These are phyloP conservation scores for Trichophyton verrucosum DNA, from an alignment of 2,329 filamentous ascomycete species.

Conservation along the genomic window DNA sequence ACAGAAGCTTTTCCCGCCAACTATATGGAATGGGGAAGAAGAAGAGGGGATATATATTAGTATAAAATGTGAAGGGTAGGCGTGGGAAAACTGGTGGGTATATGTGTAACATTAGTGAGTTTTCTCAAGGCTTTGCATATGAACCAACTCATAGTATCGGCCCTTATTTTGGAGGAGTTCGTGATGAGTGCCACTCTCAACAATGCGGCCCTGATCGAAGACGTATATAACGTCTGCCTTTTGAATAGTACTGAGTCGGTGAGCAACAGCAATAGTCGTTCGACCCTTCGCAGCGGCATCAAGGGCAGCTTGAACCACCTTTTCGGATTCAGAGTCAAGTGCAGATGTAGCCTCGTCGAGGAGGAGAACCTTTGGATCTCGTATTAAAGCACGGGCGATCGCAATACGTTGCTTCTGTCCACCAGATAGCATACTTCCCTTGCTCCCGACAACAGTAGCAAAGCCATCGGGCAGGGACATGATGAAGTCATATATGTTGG, in stretches of 20 bases:
- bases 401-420: constrained; percentile 93
- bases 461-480: constrained; percentile 75
- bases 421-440: constrained; percentile 73
- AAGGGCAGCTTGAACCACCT: constrained; percentile 54
- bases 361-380: constrained; percentile 78
- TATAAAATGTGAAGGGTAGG: neutral
- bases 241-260: constrained; percentile 83
- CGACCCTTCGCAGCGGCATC: constrained; percentile 72
- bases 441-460: constrained; percentile 71
- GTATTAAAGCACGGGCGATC: constrained; percentile 79
- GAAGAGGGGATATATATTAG: neutral
- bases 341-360: constrained; percentile 62
- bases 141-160: constrained; percentile 66
- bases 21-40: neutral
- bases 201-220: constrained; percentile 78
- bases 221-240: constrained; percentile 93
- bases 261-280: constrained; percentile 88
- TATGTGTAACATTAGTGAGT: neutral
- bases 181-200: constrained; percentile 69
- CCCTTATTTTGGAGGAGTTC: constrained; percentile 59
- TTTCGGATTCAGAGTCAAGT: constrained; percentile 38
- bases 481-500: constrained; percentile 86
- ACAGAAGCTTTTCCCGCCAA: neutral
- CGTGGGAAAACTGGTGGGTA: neutral
- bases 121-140: constrained; percentile 54